These are phyloP conservation scores for Phoma sp. DNA, from an alignment of 2,329 filamentous ascomycete genomes.

Conservation along the genomic window DNA sequence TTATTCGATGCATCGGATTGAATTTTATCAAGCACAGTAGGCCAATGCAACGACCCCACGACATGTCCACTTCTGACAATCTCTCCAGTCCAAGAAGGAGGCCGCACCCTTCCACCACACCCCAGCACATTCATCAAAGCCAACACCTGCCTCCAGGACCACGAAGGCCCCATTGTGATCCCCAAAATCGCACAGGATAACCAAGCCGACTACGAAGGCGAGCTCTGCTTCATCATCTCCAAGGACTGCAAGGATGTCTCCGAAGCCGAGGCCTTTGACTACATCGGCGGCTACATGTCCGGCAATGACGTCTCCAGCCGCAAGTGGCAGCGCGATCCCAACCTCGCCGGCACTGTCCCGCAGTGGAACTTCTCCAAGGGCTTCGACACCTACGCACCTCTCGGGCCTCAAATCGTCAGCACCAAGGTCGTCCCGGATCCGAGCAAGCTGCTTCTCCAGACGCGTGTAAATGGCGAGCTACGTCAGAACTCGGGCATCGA, in stretches of 20 bases:
- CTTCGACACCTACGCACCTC: slow-evolving; percentile 63
- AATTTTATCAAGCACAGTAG: slow-evolving; percentile 67
- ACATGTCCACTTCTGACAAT: not conserved
- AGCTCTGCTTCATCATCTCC: slow-evolving; percentile 59
- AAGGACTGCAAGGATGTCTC: slow-evolving; percentile 61
- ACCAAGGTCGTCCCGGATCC: slow-evolving; percentile 55
- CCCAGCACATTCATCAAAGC: slow-evolving; percentile 62
- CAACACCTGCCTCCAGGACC: slow-evolving; percentile 50
- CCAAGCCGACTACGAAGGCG: slow-evolving; percentile 54
- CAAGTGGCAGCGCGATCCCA: slow-evolving; percentile 60
- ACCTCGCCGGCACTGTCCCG: slow-evolving; percentile 59
- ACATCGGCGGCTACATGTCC: slow-evolving; percentile 62
- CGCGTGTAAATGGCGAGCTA: slow-evolving; percentile 57
- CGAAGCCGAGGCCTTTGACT: slow-evolving; percentile 54
- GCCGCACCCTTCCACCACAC: slow-evolving; percentile 58
- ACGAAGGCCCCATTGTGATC: slow-evolving; percentile 54
- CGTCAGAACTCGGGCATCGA: slow-evolving; percentile 59
- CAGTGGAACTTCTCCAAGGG: slow-evolving; percentile 67
- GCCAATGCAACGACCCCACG: not conserved
- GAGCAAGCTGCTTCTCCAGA: slow-evolving; percentile 52
- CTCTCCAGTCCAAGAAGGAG: slow-evolving; percentile 58
- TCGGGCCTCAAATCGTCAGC: slow-evolving; percentile 60
- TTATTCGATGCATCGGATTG: slow-evolving; percentile 65
- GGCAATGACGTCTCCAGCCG: slow-evolving; percentile 65
- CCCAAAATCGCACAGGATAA: slow-evolving; percentile 59